These are phyloP conservation scores for Glaciozyma martinii DNA, from an alignment of 768 basidiomycete species.

Conservation along the genomic window DNA sequence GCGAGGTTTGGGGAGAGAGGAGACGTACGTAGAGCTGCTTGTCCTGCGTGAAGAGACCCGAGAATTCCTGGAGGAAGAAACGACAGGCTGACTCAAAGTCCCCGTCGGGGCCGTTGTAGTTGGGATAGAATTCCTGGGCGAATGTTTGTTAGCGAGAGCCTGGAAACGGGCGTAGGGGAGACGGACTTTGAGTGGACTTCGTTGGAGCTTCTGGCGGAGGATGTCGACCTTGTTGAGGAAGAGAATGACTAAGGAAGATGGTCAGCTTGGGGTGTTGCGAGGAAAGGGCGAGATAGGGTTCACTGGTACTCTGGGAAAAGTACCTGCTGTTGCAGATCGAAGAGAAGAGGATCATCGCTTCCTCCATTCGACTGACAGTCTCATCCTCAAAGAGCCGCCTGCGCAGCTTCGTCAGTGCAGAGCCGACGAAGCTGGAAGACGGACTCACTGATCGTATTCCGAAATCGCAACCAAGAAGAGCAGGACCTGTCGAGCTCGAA, in stretches of 20 bases:
- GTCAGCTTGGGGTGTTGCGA: too few relatives aligned
- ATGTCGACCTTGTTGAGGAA: constrained; percentile 54
- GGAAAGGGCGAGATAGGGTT: too few relatives aligned
- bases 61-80: not conserved
- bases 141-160: not conserved
- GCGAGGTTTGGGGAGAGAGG: too few relatives aligned
- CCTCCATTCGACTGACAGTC: constrained; percentile 79
- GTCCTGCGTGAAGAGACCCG: not conserved
- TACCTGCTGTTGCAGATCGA: constrained; percentile 93
- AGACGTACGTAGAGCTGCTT: not conserved
- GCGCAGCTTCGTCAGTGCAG: constrained; percentile 28
- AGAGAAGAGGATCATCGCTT: constrained; percentile 85
- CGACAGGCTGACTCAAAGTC: not conserved
- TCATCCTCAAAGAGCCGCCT: constrained; percentile 3
- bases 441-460: constrained; percentile 53
- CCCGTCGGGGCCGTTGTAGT: not conserved
- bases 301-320: constrained; percentile 57
- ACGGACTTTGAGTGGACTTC: constrained; percentile 40
- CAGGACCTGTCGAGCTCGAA: constrained; percentile 38
- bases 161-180: fast-evolving
- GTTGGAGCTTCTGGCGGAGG: constrained; percentile 80
- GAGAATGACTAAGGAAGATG: constrained; percentile 66
- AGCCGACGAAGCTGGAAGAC: not conserved
- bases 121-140: constrained; percentile 10
- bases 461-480: constrained; percentile 85